Evolutionary conservation across 1,139 yeast genomes (phyloP).

Genomic region (Diutina rugosa): DNA sequence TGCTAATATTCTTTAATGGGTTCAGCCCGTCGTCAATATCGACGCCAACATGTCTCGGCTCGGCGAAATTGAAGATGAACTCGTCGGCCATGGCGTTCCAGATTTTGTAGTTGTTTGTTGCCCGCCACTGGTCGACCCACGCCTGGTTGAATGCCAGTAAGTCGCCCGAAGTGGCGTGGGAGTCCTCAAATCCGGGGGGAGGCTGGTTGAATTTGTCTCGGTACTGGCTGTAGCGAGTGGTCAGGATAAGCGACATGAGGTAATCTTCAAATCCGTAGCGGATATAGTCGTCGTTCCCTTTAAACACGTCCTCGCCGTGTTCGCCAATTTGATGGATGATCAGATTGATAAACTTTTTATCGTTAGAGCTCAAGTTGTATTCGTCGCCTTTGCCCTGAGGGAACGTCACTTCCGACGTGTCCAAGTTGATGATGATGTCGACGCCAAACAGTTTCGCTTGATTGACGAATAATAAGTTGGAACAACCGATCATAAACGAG

Average conservation of each 20-base stretch:
- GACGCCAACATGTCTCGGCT: slow-evolving; percentile 54
- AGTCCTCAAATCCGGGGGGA: slow-evolving; percentile 31
- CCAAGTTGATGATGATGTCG: slow-evolving; percentile 27
- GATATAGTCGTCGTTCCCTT: slow-evolving; percentile 84
- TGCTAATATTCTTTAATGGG: not conserved
- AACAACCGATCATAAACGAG: slow-evolving; percentile 75
- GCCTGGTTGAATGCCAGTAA: slow-evolving; percentile 30
- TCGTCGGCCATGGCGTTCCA: slow-evolving; percentile 74
- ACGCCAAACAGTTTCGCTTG: slow-evolving; percentile 47
- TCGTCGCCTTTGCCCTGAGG: slow-evolving; percentile 24
- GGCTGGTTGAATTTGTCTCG: slow-evolving; percentile 25
- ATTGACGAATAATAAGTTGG: slow-evolving; percentile 67
- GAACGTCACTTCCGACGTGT: slow-evolving; percentile 27
- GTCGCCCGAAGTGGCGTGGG: slow-evolving; percentile 11
- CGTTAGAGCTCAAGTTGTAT: slow-evolving; percentile 46
- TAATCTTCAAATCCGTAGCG: slow-evolving; percentile 87
- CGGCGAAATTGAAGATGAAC: slow-evolving; percentile 76
- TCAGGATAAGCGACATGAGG: slow-evolving; percentile 58
- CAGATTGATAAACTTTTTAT: slow-evolving; percentile 58
- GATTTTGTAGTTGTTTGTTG: slow-evolving; percentile 52
- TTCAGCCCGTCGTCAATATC: slow-evolving; percentile 7
- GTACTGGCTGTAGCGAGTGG: slow-evolving; percentile 59
- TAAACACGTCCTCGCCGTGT: slow-evolving; percentile 15
- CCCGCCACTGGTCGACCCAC: slow-evolving; percentile 55
- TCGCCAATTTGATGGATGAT: slow-evolving; percentile 13